Evolutionary conservation across 495 filamentous ascomycete species (phyloP).

Genomic region (Hypoxylon subgilvum): DNA sequence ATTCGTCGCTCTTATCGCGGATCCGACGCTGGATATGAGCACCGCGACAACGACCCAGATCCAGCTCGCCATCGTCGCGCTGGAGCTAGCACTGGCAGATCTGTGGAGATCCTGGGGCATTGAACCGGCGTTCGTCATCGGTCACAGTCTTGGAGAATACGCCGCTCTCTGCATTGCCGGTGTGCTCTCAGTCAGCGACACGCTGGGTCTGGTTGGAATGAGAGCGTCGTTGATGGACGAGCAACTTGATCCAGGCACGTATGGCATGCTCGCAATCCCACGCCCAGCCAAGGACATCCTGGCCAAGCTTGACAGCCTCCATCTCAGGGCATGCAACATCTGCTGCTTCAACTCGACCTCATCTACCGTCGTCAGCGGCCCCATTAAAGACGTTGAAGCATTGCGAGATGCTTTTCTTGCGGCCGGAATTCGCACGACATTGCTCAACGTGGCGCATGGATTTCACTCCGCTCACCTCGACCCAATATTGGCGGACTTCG

Average conservation of each 20-base stretch:
- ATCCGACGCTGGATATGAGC: conserved; percentile 56
- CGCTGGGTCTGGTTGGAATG: conserved; percentile 68
- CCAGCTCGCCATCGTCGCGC: conserved; percentile 37
- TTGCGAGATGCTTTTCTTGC: conserved; percentile 57
- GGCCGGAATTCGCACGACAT: conserved; percentile 58
- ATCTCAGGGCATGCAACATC: conserved; percentile 34
- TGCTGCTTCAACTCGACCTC: conserved; percentile 55
- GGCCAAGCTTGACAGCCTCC: conserved; percentile 45
- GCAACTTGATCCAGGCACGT: conserved; percentile 62
- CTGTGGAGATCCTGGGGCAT: conserved; percentile 68
- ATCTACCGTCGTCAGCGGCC: conserved; percentile 56
- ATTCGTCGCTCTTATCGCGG: conserved; percentile 56
- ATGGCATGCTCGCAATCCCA: conserved; percentile 52
- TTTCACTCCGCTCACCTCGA: conserved; percentile 74
- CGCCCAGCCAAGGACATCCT: background rate
- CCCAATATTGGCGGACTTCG: conserved; percentile 63
- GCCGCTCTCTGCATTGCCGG: conserved; percentile 69
- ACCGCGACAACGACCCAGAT: conserved; percentile 67
- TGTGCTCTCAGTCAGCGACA: conserved; percentile 66
- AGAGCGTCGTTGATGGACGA: conserved; percentile 65
- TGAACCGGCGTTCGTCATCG: conserved; percentile 65
- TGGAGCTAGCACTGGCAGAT: conserved; percentile 41
- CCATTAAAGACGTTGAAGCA: conserved; percentile 49
- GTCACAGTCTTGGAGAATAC: conserved; percentile 72
- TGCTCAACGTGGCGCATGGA: conserved; percentile 66